phyloP scores from a whole-genome alignment of 768 basidiomycete species.

The Podaxis rugospora region DNA sequence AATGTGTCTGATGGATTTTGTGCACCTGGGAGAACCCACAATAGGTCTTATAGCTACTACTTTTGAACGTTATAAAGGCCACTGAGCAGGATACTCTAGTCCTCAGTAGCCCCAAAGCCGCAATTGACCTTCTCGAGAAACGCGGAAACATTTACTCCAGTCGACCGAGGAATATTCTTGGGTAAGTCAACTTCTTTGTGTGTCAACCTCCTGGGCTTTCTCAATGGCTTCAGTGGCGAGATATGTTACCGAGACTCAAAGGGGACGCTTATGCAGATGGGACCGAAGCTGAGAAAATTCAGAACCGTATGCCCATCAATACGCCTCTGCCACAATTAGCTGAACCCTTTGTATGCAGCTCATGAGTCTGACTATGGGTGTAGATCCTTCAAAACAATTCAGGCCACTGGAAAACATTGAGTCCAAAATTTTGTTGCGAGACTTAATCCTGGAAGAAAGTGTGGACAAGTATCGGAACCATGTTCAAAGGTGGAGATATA shows the following conservation, averaged over 20 bases:
- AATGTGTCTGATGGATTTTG: constrained; percentile 3
- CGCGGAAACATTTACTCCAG: constrained; percentile 28
- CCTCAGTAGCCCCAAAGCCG: constrained; percentile 22
- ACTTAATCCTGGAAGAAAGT: constrained; percentile 14
- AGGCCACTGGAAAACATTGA: constrained; percentile 20
- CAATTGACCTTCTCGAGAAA: constrained; percentile 28
- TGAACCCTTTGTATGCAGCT: constrained; percentile 11
- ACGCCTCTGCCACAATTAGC: background rate
- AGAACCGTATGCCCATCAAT: background rate
- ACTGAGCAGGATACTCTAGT: constrained; percentile 6
- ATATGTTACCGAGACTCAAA: background rate
- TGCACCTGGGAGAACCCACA: constrained; percentile 7
- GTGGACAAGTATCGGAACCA: constrained; percentile 10
- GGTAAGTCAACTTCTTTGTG: constrained; percentile 20
- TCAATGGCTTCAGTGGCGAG: background rate
- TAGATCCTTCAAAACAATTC: constrained; percentile 18
- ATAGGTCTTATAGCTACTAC: background rate
- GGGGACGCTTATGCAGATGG: background rate
- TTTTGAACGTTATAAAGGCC: background rate
- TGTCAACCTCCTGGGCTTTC: no score
- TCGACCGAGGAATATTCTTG: constrained; percentile 26
- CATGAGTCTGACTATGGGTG: constrained; percentile 20
- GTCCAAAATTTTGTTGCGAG: constrained; percentile 18
- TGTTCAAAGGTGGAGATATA: constrained; percentile 16
- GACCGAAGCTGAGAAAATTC: background rate